These are phyloP conservation scores for Thalassiosira exigua DNA, from an alignment of 352 stramenopile genomes.

Conservation along the genomic window DNA sequence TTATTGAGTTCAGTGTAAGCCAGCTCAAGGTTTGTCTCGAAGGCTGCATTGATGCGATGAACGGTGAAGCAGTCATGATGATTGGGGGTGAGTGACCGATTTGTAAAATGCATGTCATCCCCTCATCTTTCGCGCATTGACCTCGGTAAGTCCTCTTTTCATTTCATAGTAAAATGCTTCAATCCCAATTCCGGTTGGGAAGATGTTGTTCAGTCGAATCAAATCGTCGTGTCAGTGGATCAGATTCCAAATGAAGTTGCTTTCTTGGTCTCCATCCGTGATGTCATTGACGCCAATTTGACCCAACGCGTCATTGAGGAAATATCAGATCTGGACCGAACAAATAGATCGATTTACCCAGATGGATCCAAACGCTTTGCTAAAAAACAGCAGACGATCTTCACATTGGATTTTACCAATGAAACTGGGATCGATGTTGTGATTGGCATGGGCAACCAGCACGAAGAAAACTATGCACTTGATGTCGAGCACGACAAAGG, in stretches of 20 bases:
- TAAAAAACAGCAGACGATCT: conserved; percentile 1
- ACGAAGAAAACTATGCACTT: too few species aligned
- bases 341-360: conserved; percentile 4
- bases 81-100: too few species aligned
- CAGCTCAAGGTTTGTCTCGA: conserved; percentile 69
- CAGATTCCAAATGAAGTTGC: conserved; percentile 78
- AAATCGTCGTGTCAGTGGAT: conserved; percentile 59
- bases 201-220: conserved; percentile 65
- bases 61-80: too few species aligned
- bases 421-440: conserved; percentile 42
- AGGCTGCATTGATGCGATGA: conserved; percentile 71
- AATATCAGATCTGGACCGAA: conserved; percentile 33
- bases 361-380: conserved; percentile 8
- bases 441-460: conserved; percentile 17
- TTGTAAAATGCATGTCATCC: too few species aligned
- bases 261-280: conserved; percentile 24
- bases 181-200: conserved; percentile 73
- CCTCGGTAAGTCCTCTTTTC: too few species aligned
- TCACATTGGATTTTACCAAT: conserved; percentile 30
- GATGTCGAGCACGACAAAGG: background rate
- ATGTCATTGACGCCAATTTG: conserved; percentile 62
- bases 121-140: too few species aligned
- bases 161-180: conserved; percentile 70
- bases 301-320: conserved; percentile 65
- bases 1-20: conserved; percentile 70